phyloP scores from a whole-genome alignment of 352 stramenopile genomes.

The Phytophthora ohioensis region DNA sequence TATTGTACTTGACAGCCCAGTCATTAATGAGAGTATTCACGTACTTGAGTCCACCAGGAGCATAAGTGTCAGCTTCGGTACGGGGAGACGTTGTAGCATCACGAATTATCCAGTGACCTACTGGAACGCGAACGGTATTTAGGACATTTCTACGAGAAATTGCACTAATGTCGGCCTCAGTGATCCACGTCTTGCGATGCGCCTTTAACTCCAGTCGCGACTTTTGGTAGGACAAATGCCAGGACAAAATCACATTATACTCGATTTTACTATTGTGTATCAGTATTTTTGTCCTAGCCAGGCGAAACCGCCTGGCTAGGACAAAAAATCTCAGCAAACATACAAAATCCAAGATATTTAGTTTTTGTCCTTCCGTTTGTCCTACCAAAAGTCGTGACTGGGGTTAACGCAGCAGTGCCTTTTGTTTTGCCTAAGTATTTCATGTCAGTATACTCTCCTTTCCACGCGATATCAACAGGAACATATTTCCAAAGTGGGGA shows the following conservation, averaged over 20 bases:
- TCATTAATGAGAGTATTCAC: slow-evolving; percentile 57
- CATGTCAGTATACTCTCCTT: slow-evolving; percentile 20
- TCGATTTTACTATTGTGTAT: too few species aligned
- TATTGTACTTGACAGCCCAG: slow-evolving; percentile 59
- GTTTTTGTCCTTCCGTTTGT: too few species aligned
- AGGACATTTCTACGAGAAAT: slow-evolving; percentile 26
- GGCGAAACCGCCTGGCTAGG: too few species aligned
- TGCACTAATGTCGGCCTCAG: slow-evolving; percentile 13
- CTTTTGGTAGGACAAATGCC: too few species aligned
- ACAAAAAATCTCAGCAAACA: too few species aligned
- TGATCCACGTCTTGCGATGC: slow-evolving; percentile 20
- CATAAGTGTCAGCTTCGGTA: slow-evolving; percentile 26
- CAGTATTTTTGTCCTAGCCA: too few species aligned
- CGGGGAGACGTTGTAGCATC: slow-evolving; percentile 15
- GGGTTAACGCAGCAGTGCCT: slow-evolving; percentile 1
- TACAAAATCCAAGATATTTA: too few species aligned
- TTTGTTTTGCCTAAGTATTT: slow-evolving; percentile 7
- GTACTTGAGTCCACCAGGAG: slow-evolving; percentile 43
- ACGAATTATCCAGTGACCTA: slow-evolving; percentile 52
- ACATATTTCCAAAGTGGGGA: slow-evolving; percentile 12
- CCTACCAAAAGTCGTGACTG: too few species aligned
- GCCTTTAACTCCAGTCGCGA: not conserved
- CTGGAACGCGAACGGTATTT: slow-evolving; percentile 53
- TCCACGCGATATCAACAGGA: not conserved
- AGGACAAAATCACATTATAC: too few species aligned